These are phyloP conservation scores for Persicaria tinctoria DNA, from an alignment of 148 eudicot genomes.

Conservation along the genomic window DNA sequence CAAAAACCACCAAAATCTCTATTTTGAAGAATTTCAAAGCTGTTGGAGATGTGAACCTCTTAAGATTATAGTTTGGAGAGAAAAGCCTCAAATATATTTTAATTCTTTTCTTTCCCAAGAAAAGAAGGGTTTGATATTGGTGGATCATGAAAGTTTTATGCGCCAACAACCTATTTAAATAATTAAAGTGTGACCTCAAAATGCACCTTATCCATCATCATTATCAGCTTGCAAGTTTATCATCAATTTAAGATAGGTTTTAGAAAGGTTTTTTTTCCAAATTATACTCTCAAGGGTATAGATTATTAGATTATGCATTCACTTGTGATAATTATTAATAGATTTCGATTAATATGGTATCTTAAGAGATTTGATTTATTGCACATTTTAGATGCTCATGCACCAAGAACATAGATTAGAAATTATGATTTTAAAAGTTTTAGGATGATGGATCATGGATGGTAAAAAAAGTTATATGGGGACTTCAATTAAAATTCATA, in stretches of 20 bases:
- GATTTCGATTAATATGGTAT: no score
- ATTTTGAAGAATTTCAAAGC: no score
- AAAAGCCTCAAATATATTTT: not conserved
- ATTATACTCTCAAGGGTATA: no score
- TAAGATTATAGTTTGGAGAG: not conserved
- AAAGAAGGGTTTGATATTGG: not conserved
- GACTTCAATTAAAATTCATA: not conserved
- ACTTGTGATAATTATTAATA: no score
- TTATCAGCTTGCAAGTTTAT: not conserved
- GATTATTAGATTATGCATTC: no score
- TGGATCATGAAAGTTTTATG: not conserved
- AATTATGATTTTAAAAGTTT: no score
- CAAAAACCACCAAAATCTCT: no score
- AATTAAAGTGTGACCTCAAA: not conserved
- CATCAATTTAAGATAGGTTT: no score
- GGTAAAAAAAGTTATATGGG: not conserved
- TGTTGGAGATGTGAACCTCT: not conserved
- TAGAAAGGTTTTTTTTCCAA: no score
- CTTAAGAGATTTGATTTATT: no score
- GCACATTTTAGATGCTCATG: no score
- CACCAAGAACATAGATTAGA: no score
- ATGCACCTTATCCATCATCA: slow-evolving; percentile 6
- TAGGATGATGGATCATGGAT: not conserved
- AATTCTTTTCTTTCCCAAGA: not conserved
- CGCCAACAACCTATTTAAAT: not conserved